phyloP scores from a whole-genome alignment of 352 stramenopile genomes.

The Globisporangium acanthophoron region DNA sequence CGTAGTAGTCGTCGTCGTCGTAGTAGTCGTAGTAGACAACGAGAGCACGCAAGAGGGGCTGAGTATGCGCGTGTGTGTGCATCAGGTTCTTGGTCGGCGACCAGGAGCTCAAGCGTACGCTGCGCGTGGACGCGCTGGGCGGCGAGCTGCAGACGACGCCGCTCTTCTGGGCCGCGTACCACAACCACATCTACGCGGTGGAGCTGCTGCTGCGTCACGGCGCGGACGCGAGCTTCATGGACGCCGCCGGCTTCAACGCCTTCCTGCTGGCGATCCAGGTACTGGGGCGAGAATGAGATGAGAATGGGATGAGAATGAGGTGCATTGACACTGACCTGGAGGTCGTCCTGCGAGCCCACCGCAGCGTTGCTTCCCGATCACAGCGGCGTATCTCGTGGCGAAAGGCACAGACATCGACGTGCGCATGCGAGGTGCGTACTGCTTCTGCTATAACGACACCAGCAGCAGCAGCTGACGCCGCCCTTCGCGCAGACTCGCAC shows the following conservation, averaged over 20 bases:
- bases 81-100: constrained; percentile 48
- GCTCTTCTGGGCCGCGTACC: constrained; percentile 65
- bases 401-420: constrained; percentile 69
- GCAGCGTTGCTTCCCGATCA: constrained; percentile 64
- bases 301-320: too few species aligned
- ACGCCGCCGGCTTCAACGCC: constrained; percentile 46
- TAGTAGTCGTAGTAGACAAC: too few species aligned
- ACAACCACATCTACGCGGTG: constrained; percentile 80
- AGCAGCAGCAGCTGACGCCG: neutral
- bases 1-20: too few species aligned
- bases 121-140: constrained; percentile 47
- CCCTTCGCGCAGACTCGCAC: constrained; percentile 12
- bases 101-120: constrained; percentile 18
- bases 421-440: constrained; percentile 29
- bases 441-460: too few species aligned
- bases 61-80: neutral
- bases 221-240: constrained; percentile 44
- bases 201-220: constrained; percentile 61
- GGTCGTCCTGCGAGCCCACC: too few species aligned
- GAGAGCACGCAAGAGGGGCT: neutral
- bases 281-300: neutral
- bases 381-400: constrained; percentile 67
- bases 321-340: neutral
- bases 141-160: constrained; percentile 60
- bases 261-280: constrained; percentile 67